phyloP scores from a whole-genome alignment of 352 stramenopile genomes.

The Phytophthora cactorum region DNA sequence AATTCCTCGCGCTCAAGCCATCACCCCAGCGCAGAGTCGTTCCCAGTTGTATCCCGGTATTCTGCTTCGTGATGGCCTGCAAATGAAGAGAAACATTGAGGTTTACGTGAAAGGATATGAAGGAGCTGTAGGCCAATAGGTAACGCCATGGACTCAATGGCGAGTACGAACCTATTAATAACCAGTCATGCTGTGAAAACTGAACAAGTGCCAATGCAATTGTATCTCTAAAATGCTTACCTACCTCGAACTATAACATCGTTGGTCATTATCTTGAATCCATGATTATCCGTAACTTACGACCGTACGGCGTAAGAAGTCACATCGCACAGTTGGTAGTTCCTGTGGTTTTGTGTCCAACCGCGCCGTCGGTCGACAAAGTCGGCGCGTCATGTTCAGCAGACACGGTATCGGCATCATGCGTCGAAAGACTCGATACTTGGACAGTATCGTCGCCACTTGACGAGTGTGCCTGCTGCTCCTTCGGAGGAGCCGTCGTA shows the following conservation, averaged over 20 bases:
- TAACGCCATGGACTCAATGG: too few relatives aligned
- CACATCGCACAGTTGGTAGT: conserved; percentile 23
- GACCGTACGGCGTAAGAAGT: background rate
- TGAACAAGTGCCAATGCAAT: background rate
- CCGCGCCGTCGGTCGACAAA: background rate
- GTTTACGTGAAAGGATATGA: background rate
- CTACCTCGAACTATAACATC: background rate
- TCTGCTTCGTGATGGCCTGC: background rate
- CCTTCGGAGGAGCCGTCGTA: background rate
- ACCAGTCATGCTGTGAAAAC: too few relatives aligned
- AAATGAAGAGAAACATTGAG: conserved; percentile 2
- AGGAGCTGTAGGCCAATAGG: too few relatives aligned
- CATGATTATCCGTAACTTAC: too few relatives aligned
- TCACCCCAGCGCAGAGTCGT: conserved; percentile 9
- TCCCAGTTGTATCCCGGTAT: conserved; percentile 11
- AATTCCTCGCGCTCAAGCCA: background rate
- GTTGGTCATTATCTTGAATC: too few relatives aligned
- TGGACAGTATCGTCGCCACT: background rate
- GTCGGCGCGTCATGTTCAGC: conserved; percentile 5
- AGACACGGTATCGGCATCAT: conserved; percentile 1
- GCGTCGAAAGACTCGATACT: background rate
- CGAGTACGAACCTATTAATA: too few relatives aligned
- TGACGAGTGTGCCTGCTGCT: background rate
- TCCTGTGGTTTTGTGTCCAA: background rate
- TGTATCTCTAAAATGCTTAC: conserved; percentile 4